Conservation (phyloP, 2,329 filamentous ascomycete species). For the Macroventuria anomochaeta region DNA sequence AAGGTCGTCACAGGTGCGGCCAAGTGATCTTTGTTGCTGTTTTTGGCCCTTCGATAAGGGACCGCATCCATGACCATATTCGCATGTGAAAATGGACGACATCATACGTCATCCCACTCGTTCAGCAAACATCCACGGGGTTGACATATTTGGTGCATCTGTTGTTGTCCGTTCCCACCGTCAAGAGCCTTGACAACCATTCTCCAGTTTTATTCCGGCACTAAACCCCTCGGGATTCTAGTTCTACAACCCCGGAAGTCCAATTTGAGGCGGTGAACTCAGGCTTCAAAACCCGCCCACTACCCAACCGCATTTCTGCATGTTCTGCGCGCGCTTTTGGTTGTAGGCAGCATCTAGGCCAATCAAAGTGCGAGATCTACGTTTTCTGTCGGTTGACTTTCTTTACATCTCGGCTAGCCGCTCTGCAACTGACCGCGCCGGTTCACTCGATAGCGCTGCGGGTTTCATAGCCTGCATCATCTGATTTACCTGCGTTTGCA, state of each 20-base stretch:
- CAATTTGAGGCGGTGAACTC: conserved; percentile 40
- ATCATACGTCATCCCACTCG: conserved; percentile 28
- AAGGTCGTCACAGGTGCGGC: conserved; percentile 34
- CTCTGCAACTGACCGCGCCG: conserved; percentile 27
- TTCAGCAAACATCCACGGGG: conserved; percentile 17
- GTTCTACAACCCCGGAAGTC: conserved; percentile 25
- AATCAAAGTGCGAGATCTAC: conserved; percentile 32
- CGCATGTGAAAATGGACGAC: conserved; percentile 39
- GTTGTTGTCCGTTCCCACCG: conserved; percentile 25
- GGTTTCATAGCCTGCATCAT: conserved; percentile 29
- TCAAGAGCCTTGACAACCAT: conserved; percentile 14
- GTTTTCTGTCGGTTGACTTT: conserved; percentile 24
- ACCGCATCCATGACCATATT: conserved; percentile 5
- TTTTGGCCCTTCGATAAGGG: conserved; percentile 14
- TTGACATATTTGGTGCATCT: conserved; percentile 32
- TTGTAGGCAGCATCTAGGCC: conserved; percentile 29
- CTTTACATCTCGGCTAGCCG: conserved; percentile 17
- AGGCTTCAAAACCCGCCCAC: conserved; percentile 31
- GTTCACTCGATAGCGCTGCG: conserved; percentile 33
- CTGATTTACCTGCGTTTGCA: conserved; percentile 30
- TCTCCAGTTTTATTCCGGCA: conserved; percentile 35
- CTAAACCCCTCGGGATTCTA: conserved; percentile 27
- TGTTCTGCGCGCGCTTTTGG: conserved; percentile 24
- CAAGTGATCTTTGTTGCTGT: conserved; percentile 29
- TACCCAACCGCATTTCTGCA: conserved; percentile 27